These are phyloP conservation scores for Cladosporium sp. DNA, from an alignment of 2,329 filamentous ascomycete genomes.

Conservation along the genomic window DNA sequence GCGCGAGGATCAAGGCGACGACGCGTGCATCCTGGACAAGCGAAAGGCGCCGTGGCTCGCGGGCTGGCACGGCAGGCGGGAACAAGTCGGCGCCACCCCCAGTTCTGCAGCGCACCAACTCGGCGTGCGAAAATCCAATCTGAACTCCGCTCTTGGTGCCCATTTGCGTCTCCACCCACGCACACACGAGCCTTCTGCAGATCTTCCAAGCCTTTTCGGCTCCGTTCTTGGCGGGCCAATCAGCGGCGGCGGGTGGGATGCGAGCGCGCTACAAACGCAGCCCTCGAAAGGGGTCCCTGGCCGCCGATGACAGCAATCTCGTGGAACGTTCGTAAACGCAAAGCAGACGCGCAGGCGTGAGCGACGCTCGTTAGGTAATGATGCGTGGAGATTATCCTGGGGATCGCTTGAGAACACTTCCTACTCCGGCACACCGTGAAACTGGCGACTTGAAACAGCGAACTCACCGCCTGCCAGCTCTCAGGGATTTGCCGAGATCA, in stretches of 20 bases:
- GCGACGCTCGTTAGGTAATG: not conserved
- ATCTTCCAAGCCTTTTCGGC: conserved; percentile 8
- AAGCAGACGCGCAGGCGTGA: not conserved
- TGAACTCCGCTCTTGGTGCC: not conserved
- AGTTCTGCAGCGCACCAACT: conserved; percentile 2
- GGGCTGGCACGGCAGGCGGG: not conserved
- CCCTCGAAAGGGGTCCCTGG: not conserved
- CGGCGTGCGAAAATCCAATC: conserved; percentile 7
- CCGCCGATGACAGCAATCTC: not conserved
- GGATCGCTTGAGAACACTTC: not conserved
- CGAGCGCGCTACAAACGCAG: not conserved
- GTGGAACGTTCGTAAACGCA: not conserved
- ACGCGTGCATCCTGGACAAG: not conserved
- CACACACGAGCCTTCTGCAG: conserved; percentile 11
- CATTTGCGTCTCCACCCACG: not conserved
- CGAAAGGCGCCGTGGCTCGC: not conserved
- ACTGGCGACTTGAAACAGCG: not conserved
- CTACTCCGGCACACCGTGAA: not conserved
- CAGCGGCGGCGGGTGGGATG: not conserved
- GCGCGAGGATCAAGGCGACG: not conserved
- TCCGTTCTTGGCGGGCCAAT: conserved; percentile 4
- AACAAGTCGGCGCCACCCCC: conserved; percentile 7
- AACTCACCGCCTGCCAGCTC: not conserved
- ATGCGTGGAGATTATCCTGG: conserved; percentile 7
- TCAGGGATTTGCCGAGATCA: no score